Conservation (phyloP, 2,329 filamentous ascomycete genomes). For the Hymenoscyphus occultus region DNA sequence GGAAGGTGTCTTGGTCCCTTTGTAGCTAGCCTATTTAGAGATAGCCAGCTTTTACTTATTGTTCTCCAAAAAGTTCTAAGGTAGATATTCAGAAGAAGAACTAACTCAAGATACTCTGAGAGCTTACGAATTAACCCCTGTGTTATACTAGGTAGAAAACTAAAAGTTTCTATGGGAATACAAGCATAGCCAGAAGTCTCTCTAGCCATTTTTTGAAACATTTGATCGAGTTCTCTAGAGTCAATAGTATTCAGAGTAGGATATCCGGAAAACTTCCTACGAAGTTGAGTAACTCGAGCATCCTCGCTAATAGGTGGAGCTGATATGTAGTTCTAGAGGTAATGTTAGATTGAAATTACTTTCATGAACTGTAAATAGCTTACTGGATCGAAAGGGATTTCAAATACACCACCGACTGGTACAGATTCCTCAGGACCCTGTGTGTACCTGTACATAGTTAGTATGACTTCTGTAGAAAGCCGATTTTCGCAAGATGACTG, state of each 20-base stretch:
- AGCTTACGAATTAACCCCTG: slow-evolving; percentile 5
- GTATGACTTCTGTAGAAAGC: neutral
- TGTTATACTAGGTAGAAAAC: slow-evolving; percentile 6
- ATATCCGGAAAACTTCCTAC: slow-evolving; percentile 5
- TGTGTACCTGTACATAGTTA: neutral
- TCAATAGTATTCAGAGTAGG: slow-evolving; percentile 4
- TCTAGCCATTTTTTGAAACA: slow-evolving; percentile 2
- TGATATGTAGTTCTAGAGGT: slow-evolving; percentile 5
- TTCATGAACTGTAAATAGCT: neutral
- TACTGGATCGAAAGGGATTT: slow-evolving; percentile 6
- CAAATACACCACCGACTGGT: neutral
- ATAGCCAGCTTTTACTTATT: neutral
- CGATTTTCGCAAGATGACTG: neutral
- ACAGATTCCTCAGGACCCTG: too few relatives aligned
- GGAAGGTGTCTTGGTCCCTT: neutral
- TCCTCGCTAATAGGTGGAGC: slow-evolving; percentile 6
- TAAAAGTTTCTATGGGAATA: neutral
- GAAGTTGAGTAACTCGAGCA: slow-evolving; percentile 8
- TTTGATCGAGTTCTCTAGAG: slow-evolving; percentile 6
- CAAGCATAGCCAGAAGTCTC: neutral
- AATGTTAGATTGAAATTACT: slow-evolving; percentile 5
- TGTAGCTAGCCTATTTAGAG: neutral
- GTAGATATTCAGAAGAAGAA: neutral
- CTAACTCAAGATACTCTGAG: neutral
- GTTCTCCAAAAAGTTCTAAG: slow-evolving; percentile 2